These are phyloP conservation scores for Erysiphe pisi DNA, from an alignment of 2,329 filamentous ascomycete species.

Conservation along the genomic window DNA sequence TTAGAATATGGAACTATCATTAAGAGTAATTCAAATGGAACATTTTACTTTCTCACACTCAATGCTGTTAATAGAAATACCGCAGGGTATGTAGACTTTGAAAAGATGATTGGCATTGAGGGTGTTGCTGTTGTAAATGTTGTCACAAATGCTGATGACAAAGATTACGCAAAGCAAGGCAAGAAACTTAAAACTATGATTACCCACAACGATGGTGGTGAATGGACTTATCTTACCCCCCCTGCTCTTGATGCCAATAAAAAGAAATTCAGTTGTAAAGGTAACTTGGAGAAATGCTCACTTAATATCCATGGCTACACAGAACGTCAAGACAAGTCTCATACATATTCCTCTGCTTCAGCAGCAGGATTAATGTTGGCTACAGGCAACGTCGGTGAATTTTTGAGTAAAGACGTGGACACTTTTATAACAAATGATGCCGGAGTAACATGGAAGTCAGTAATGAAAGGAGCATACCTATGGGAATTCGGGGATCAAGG, in stretches of 20 bases:
- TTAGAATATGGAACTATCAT: conserved; percentile 74
- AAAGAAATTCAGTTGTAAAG: conserved; percentile 59
- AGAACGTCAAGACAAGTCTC: conserved; percentile 67
- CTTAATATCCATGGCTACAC: conserved; percentile 95
- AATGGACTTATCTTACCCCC: conserved; percentile 70
- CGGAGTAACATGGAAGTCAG: conserved; percentile 75
- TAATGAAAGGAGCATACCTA: conserved; percentile 77
- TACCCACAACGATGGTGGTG: conserved; percentile 88
- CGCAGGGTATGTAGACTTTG: conserved; percentile 77
- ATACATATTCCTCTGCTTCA: conserved; percentile 78
- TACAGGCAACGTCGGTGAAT: conserved; percentile 75
- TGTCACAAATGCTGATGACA: conserved; percentile 60
- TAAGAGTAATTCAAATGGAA: conserved; percentile 98
- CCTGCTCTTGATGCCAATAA: conserved; percentile 59
- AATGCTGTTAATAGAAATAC: conserved; percentile 70
- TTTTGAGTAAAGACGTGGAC: conserved; percentile 49
- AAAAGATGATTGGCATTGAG: conserved; percentile 86
- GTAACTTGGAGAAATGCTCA: conserved; percentile 58
- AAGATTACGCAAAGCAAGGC: conserved; percentile 45
- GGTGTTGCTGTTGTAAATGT: conserved; percentile 81
- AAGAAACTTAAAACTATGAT: conserved; percentile 87
- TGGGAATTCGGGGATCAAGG: conserved; percentile 97
- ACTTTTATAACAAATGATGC: conserved; percentile 88
- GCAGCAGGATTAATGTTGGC: conserved; percentile 87
- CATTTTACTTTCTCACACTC: conserved; percentile 79